Evolutionary conservation across 2,329 filamentous ascomycete genomes (phyloP), one percentile per base, ranked within the genome.

Genomic region (Colletotrichum filicis): DNA sequence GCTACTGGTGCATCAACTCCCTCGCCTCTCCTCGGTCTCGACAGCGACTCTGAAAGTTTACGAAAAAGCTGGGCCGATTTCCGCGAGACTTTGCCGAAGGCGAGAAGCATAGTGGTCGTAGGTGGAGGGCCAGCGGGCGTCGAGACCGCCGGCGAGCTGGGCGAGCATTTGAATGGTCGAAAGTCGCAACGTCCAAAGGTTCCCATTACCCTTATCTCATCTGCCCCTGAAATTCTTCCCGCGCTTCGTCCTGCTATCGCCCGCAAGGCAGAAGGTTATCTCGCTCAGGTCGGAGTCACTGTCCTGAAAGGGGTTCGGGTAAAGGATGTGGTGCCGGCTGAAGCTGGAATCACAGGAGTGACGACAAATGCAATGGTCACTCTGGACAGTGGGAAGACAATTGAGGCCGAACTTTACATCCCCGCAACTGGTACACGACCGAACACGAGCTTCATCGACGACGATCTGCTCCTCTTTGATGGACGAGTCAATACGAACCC

Each of bases 121-220:
- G 88, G 88, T 16, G 88, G 84, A 2, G 88, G 88, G 3, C 66
- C 82, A 9, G 89, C 87, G 0, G 88, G 87, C 16, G 79, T 86
- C 19, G 88, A 90, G 78, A 81, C 86, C 3, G 85, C 87, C 0
- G 87, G 87, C 19, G 86, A 88, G 72, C 79, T 88, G 0, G 88
- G 86, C 32, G 85, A 89, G 74, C 81, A 84, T 75, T 80, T 89
- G 19, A 90, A 90, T 70, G 85, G 87, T 1, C 80, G 79, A 2
- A 80, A 76, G 24, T 69, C 77, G 2, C 69, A 69, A 3, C 77
- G 77, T 14, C 82, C 84, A 2, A 84, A 82, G 19, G 83, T 85
- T 1, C 42, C 75, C 0, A 87, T 89, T 46, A 88, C 84, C 0
- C 72, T 89, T 2, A 78, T 88, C 26, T 86, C 83, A 1, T 78